phyloP scores from a whole-genome alignment of 1,139 yeast genomes.

The Hanseniaspora gamundiae region DNA sequence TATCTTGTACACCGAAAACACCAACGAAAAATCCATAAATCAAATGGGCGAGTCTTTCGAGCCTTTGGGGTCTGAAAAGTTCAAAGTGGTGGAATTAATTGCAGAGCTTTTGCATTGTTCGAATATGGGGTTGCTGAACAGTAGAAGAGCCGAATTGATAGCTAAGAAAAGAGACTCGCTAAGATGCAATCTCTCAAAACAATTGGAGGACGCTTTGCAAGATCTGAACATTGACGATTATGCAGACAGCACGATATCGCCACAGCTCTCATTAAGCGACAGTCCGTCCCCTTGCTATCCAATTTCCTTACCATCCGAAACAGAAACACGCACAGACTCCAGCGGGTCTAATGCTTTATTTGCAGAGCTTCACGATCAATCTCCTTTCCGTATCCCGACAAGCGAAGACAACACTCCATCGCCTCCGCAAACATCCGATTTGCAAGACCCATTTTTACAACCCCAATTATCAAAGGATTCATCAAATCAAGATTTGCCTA shows the following conservation, averaged over 20 bases:
- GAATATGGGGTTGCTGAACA: slow-evolving; percentile 88
- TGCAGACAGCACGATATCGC: not conserved
- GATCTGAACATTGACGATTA: slow-evolving; percentile 21
- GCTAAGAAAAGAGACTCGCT: slow-evolving; percentile 66
- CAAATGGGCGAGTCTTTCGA: slow-evolving; percentile 31
- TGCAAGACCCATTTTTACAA: slow-evolving; percentile 4
- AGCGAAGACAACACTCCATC: not conserved
- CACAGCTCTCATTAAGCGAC: not conserved
- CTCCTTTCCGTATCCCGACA: not conserved
- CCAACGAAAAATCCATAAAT: slow-evolving; percentile 9
- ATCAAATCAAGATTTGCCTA: not conserved
- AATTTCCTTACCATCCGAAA: not conserved
- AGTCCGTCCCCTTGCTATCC: not conserved
- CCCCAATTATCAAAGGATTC: slow-evolving; percentile 7
- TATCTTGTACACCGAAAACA: slow-evolving; percentile 31
- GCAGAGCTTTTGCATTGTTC: slow-evolving; percentile 95
- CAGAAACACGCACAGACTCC: too few species aligned
- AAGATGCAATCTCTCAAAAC: slow-evolving; percentile 33
- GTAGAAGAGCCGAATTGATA: slow-evolving; percentile 67
- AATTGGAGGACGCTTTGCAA: slow-evolving; percentile 23
- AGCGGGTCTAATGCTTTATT: too few species aligned
- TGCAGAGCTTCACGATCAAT: not conserved
- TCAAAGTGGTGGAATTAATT: slow-evolving; percentile 85
- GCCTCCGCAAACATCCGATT: too few species aligned
- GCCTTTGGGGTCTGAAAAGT: slow-evolving; percentile 91